These are phyloP conservation scores for Sequoiadendron giganteum DNA, from an alignment of 75 land plant genomes.

Conservation along the genomic window DNA sequence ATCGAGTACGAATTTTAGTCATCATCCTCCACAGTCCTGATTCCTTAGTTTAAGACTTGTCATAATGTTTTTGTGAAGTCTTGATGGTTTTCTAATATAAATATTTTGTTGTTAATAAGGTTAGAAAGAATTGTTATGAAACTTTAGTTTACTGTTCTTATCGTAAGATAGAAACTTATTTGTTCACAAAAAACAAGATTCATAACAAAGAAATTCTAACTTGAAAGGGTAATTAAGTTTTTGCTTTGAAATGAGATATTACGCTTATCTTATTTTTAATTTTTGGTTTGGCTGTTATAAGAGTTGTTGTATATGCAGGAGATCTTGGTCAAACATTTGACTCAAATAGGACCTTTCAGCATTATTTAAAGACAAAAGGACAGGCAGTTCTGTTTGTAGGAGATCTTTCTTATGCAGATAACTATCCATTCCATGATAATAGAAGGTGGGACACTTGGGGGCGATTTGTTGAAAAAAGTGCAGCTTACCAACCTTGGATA, in stretches of 20 bases:
- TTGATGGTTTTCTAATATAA: neutral
- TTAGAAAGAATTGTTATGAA: neutral
- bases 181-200: neutral
- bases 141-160: neutral
- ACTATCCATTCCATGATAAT: constrained; percentile 31
- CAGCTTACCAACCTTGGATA: constrained; percentile 64
- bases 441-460: constrained; percentile 72
- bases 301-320: constrained; percentile 21
- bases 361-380: constrained; percentile 36
- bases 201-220: neutral
- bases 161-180: neutral
- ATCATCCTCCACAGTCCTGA: neutral
- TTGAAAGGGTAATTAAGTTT: neutral
- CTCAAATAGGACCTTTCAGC: constrained; percentile 38
- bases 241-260: neutral
- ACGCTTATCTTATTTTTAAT: neutral
- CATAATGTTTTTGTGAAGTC: neutral
- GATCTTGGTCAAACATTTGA: constrained; percentile 58
- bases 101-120: neutral
- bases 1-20: neutral
- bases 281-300: neutral
- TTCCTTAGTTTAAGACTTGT: neutral
- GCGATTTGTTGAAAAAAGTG: constrained; percentile 42
- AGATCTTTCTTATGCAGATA: constrained; percentile 36
- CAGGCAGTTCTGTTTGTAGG: constrained; percentile 50